Evolutionary conservation across 176 grass and related monocot species (phyloP).

Genomic region (Cenchrus purpureus): DNA sequence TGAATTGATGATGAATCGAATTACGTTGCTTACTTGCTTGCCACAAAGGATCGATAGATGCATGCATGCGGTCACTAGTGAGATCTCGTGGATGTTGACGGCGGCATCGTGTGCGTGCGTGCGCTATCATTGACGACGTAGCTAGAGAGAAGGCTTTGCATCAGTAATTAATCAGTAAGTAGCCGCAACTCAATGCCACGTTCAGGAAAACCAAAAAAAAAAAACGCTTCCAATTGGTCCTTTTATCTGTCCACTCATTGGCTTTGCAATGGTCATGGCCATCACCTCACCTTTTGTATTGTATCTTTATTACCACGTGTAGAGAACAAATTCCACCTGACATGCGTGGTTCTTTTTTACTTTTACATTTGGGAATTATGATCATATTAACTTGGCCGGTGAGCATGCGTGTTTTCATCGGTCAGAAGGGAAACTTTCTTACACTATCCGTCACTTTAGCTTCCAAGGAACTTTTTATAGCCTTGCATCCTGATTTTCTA

Average conservation of each 20-base stretch:
- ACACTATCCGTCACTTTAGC: neutral
- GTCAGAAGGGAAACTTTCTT: neutral
- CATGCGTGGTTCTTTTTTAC: rapidly evolving
- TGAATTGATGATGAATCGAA: neutral
- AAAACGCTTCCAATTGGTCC: neutral
- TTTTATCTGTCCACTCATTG: neutral
- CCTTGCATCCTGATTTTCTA: neutral
- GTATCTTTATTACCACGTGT: neutral
- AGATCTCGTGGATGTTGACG: neutral
- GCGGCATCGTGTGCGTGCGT: neutral
- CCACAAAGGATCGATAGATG: neutral
- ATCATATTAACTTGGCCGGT: neutral
- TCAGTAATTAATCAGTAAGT: neutral
- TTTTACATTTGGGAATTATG: neutral
- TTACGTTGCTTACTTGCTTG: neutral
- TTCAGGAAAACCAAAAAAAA: neutral
- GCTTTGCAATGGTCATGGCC: neutral
- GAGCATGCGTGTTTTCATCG: neutral
- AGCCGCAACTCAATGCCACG: no score
- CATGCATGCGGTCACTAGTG: neutral
- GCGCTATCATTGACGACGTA: neutral
- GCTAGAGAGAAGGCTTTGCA: neutral
- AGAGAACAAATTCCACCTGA: neutral
- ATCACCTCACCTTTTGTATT: neutral
- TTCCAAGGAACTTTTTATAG: neutral